Base-by-base conservation (phyloP, 495 filamentous ascomycete genomes). In the Pyronema omphalodes region DNA sequence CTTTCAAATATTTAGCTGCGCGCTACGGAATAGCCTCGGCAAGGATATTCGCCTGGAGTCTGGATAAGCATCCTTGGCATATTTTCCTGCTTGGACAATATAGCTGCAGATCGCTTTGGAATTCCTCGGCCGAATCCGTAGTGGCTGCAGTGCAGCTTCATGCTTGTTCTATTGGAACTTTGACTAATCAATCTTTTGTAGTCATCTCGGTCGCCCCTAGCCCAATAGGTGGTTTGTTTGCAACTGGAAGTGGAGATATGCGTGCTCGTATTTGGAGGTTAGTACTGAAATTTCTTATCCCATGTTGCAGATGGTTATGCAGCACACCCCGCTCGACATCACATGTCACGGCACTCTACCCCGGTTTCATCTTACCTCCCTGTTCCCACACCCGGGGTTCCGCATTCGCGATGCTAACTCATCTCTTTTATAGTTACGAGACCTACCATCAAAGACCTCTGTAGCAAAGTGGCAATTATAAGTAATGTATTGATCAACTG, bases 161-260 rank as follows among this genome's bases (percentile, higher is more conserved):
- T 41, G 39, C 39, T 23, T 11, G 3, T 23, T 47, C 9, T 23
- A 11, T 50, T 47, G 29, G 44, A n/a, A 47, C 11, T 12, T 50
- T 2, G 11, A 34, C 52, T 46, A 45, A 45, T 40, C 52, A 18
- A 12, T 58, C 55, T 58, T 52, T 55, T 57, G 58, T 62, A 80
- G 86, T 93, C 54, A 91, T 93, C 63, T 88, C 83, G 19, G 87
- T 93, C 40, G 85, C 86, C 9, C 85, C 86, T 35, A 87, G 84
- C 68, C 86, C 86, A 35, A 79, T 73, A 23, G 83, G 83, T 53
- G 77, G 80, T 40, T 75, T 80, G 58, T 93, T 93, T 62, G 86
- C 87, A 44, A 93, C 87, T 15, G 87, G 85, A 45, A 87, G 83
- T 60, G 87, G 86, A 60, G 86, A 93, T 66, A 89, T 88, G 83